phyloP scores from a whole-genome alignment of 108 stramenopile species.

The Skeletonema grethae region DNA sequence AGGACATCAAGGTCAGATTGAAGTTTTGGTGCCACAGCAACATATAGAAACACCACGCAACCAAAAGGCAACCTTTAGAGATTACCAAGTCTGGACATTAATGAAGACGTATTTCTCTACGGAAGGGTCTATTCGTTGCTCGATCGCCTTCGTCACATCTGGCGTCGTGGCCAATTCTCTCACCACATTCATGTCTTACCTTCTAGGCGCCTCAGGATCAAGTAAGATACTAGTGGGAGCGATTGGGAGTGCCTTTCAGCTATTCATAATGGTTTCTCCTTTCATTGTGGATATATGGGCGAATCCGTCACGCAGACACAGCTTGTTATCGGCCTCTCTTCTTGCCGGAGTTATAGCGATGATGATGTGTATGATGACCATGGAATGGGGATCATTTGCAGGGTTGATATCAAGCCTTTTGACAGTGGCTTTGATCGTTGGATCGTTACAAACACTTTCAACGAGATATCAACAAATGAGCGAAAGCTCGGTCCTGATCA shows the following conservation, averaged over 20 bases:
- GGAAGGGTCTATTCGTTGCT: constrained; percentile 69
- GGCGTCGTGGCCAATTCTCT: constrained; percentile 87
- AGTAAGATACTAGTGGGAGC: constrained; percentile 69
- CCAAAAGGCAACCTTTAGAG: constrained; percentile 69
- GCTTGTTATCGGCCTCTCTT: constrained; percentile 63
- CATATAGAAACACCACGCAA: constrained; percentile 62
- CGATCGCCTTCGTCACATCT: constrained; percentile 67
- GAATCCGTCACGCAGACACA: constrained; percentile 65
- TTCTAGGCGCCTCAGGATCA: constrained; percentile 69
- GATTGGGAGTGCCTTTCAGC: constrained; percentile 78
- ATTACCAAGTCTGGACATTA: constrained; percentile 71
- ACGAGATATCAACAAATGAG: constrained; percentile 71
- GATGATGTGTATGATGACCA: constrained; percentile 68
- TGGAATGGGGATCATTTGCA: constrained; percentile 60
- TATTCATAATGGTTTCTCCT: constrained; percentile 76
- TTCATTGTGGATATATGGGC: constrained; percentile 64
- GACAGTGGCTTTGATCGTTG: constrained; percentile 67
- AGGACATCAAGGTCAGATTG: background rate
- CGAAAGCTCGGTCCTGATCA: constrained; percentile 75
- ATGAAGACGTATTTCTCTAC: constrained; percentile 67
- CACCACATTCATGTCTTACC: constrained; percentile 79
- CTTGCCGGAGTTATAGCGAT: constrained; percentile 66
- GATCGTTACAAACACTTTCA: constrained; percentile 79
- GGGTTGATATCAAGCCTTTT: constrained; percentile 63
- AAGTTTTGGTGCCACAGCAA: constrained; percentile 5